phyloP scores from a whole-genome alignment of 805 yeast species.

The Barnettozyma populi region DNA sequence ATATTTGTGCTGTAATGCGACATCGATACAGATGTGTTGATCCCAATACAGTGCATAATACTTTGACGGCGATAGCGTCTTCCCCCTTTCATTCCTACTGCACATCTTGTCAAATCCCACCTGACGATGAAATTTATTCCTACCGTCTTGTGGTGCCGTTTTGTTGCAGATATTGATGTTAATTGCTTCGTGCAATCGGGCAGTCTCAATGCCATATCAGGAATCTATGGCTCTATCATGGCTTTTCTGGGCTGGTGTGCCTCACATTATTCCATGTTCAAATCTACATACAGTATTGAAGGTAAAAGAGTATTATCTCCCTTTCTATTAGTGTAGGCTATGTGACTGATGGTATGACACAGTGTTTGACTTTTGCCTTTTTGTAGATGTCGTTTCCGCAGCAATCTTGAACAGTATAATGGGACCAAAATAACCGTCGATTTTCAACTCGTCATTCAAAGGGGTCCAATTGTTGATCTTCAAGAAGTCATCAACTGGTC shows the following conservation, averaged over 20 bases:
- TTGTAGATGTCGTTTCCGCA: slow-evolving; percentile 2
- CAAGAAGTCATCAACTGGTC: slow-evolving; percentile 15
- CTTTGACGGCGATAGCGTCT: neutral
- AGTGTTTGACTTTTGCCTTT: slow-evolving; percentile 2
- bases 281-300: neutral
- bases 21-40: neutral
- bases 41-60: neutral
- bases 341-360: neutral
- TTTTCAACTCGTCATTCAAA: slow-evolving; percentile 8
- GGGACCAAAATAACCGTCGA: slow-evolving; percentile 14
- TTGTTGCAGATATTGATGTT: slow-evolving; percentile 34
- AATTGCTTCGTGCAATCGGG: slow-evolving; percentile 13
- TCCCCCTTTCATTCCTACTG: slow-evolving; percentile 12
- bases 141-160: slow-evolving; percentile 38
- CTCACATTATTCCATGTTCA: slow-evolving; percentile 15
- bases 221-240: neutral
- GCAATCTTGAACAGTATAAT: slow-evolving; percentile 9
- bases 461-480: slow-evolving; percentile 17
- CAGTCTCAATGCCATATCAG: slow-evolving; percentile 26
- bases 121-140: slow-evolving; percentile 19
- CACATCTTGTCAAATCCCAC: slow-evolving; percentile 42
- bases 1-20: neutral
- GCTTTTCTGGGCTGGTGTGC: slow-evolving; percentile 23
- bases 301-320: neutral
- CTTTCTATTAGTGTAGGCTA: neutral